Conservation (phyloP, 2,329 filamentous ascomycete genomes). For the Pyrenophora tritici-repentis region DNA sequence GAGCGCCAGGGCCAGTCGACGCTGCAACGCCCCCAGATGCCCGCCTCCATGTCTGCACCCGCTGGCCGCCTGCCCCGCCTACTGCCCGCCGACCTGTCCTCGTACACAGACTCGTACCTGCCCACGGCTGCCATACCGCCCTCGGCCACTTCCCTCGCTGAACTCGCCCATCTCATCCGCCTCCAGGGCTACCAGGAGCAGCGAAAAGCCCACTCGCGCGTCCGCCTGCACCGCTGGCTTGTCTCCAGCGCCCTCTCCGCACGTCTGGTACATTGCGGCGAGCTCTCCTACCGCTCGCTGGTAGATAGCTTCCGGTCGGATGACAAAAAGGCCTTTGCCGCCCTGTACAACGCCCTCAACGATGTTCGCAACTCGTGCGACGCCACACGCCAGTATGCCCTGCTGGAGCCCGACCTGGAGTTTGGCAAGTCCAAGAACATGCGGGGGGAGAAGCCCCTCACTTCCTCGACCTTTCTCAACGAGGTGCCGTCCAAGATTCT, state of each 20-base stretch:
- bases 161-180: slow-evolving; percentile 77
- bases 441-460: slow-evolving; percentile 52
- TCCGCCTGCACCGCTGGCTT: slow-evolving; percentile 74
- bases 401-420: slow-evolving; percentile 75
- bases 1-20: slow-evolving; percentile 13
- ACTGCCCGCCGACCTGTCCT: slow-evolving; percentile 68
- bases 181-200: slow-evolving; percentile 81
- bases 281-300: slow-evolving; percentile 74
- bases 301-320: slow-evolving; percentile 79
- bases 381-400: slow-evolving; percentile 70
- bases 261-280: slow-evolving; percentile 74
- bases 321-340: slow-evolving; percentile 77
- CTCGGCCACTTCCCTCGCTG: slow-evolving; percentile 72
- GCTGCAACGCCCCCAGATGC: slow-evolving; percentile 38
- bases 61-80: slow-evolving; percentile 57
- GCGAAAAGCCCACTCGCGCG: slow-evolving; percentile 73
- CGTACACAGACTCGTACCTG: slow-evolving; percentile 67
- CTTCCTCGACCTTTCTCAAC: slow-evolving; percentile 58
- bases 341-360: slow-evolving; percentile 76
- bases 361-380: slow-evolving; percentile 80
- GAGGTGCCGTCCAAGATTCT: slow-evolving; percentile 77
- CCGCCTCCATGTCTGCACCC: slow-evolving; percentile 53
- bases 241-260: slow-evolving; percentile 76
- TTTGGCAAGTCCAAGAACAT: slow-evolving; percentile 47
- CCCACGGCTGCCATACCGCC: slow-evolving; percentile 59